Percentiles rank a stretch among this genome's conserved stretches.
Conservation (phyloP, 2,329 filamentous ascomycete genomes). For the Alternaria sp. region DNA sequence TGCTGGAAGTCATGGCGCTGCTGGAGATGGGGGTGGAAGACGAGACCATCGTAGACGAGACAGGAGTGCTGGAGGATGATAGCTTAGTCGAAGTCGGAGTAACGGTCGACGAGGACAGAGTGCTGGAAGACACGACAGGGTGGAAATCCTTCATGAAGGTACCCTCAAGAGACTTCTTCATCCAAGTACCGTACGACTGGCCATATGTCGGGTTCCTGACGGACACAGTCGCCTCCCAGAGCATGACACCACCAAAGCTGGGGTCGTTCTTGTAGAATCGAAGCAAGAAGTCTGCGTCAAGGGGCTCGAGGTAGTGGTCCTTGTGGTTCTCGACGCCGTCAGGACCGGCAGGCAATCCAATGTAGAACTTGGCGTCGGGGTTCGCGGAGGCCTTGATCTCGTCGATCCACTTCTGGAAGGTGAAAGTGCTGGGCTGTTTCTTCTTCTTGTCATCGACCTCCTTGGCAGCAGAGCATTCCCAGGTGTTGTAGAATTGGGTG, state of each 20-base stretch:
- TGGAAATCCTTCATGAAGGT: constrained; percentile 28
- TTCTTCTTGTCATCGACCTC: constrained; percentile 38
- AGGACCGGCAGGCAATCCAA: constrained; percentile 55
- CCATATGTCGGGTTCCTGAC: constrained; percentile 54
- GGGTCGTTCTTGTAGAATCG: constrained; percentile 40
- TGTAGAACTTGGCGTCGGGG: constrained; percentile 57
- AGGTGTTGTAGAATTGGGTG: constrained; percentile 64
- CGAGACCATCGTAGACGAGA: not conserved
- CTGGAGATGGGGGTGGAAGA: not conserved
- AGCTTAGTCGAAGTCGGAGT: not conserved
- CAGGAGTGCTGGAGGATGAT: not conserved
- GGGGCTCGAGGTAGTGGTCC: constrained; percentile 56
- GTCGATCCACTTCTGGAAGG: constrained; percentile 53
- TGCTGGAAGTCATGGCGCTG: not conserved
- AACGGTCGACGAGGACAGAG: not conserved
- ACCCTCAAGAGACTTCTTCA: constrained; percentile 51
- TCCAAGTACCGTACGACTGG: constrained; percentile 55
- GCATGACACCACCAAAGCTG: constrained; percentile 65
- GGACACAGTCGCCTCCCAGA: constrained; percentile 64
- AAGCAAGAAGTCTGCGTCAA: constrained; percentile 56
- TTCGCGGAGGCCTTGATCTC: constrained; percentile 50
- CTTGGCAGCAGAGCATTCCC: constrained; percentile 56
- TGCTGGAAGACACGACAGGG: constrained; percentile 19
- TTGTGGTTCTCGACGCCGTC: constrained; percentile 28
- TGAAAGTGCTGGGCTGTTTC: constrained; percentile 49